Evolutionary conservation across 2,329 filamentous ascomycete genomes (phyloP), one percentile per base, ranked within the genome.

Genomic region (Rachicladosporium sp.): DNA sequence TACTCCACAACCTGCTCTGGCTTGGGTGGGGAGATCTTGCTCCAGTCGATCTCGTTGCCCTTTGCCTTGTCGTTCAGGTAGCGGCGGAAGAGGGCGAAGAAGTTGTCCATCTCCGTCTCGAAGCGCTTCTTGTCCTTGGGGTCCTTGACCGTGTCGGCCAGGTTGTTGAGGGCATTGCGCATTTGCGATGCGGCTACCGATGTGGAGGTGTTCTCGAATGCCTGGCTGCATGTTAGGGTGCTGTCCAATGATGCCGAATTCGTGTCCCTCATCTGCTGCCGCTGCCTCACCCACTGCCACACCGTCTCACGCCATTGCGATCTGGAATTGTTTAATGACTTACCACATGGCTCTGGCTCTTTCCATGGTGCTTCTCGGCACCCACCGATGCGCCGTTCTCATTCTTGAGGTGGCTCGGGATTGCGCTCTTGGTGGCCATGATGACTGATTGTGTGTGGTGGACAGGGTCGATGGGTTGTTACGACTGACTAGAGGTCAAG

Each of bases 81-180:
- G 68, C 91, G 80, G 61, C 91, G 83, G 81, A 98, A 98, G 46
- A 98, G 82, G 45, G 87, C 82, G 62, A 98, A 98, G 75, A 98
- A 98, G 79, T 98, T 98, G 77, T 98, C 91, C 88, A 95, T 96
- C 70, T 98, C 89, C 4, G 88, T 93, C 71, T 96, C 89, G 65
- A 96, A 96, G 51, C 93, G 78, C 84, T 52, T 89, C 70, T 76
- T 78, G 61, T 76, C 71, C 27, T 62, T 70, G 41, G 82, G 73
- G 61, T 96, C 87, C 57, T 79, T 76, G 61, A 95, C 88, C 7
- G 81, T 83, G 69, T 98, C 91, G 54, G 84, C 76, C 48, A 98
- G 81, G 64, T 81, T 80, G 63, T 94, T 96, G 62, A 98, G 74
- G 46, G 86, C 76, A 75, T 98, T 98, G 67, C 91, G 86, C 91